phyloP scores from a whole-genome alignment of 2,329 filamentous ascomycete species.

The Cordyceps fumosorosea region DNA sequence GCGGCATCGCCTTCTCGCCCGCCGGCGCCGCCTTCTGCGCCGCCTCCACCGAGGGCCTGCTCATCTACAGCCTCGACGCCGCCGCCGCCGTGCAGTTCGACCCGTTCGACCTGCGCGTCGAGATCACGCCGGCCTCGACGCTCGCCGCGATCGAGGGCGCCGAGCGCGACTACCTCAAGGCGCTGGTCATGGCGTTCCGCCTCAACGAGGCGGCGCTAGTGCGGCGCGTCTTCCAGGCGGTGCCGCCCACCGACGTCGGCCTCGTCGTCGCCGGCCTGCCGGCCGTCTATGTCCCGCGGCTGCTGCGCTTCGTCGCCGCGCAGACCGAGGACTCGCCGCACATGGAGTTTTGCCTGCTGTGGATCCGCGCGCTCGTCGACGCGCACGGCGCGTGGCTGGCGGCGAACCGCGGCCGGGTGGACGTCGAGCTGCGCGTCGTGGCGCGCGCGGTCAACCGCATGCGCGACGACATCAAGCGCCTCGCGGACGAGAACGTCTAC shows the following conservation, averaged over 20 bases:
- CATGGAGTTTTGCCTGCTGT: constrained; percentile 88
- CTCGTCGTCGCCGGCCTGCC: constrained; percentile 76
- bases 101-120: constrained; percentile 91
- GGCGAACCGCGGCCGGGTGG: constrained; percentile 70
- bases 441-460: constrained; percentile 75
- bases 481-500: constrained; percentile 85
- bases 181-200: constrained; percentile 93
- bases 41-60: constrained; percentile 85
- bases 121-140: constrained; percentile 82
- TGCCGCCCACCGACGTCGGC: constrained; percentile 66
- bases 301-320: constrained; percentile 80
- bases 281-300: constrained; percentile 74
- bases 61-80: constrained; percentile 88
- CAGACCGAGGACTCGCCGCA: constrained; percentile 88
- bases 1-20: constrained; percentile 79
- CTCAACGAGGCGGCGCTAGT: constrained; percentile 81
- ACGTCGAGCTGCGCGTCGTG: constrained; percentile 77
- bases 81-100: constrained; percentile 77
- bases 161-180: constrained; percentile 79
- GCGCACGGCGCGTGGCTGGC: constrained; percentile 81
- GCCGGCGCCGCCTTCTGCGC: constrained; percentile 89
- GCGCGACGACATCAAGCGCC: constrained; percentile 70
- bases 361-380: constrained; percentile 78
- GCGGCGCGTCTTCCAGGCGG: constrained; percentile 76
- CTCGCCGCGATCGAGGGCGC: constrained; percentile 54